These are phyloP conservation scores for Halenospora varia DNA, from an alignment of 495 filamentous ascomycete genomes.

Conservation along the genomic window DNA sequence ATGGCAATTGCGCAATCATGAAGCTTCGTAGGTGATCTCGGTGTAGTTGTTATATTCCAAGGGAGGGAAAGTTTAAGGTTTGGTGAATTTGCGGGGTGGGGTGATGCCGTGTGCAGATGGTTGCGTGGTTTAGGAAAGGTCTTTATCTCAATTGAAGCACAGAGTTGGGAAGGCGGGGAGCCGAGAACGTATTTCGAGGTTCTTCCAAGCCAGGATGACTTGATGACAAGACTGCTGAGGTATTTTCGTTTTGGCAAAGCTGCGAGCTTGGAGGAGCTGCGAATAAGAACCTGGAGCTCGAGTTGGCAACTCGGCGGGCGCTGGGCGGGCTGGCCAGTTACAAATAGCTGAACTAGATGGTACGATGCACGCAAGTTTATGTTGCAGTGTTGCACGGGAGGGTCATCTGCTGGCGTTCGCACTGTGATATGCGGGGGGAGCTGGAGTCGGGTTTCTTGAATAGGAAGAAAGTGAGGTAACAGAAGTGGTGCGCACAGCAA, in stretches of 20 bases:
- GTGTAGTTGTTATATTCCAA: not conserved
- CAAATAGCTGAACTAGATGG: not conserved
- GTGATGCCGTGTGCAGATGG: not conserved
- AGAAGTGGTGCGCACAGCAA: not conserved
- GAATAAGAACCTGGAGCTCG: too few species aligned
- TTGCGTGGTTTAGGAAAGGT: not conserved
- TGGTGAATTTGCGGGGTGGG: not conserved
- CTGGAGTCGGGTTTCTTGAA: not conserved
- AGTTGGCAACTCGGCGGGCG: not conserved
- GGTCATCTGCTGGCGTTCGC: slow-evolving; percentile 14
- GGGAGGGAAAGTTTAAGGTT: not conserved
- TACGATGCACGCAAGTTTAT: not conserved
- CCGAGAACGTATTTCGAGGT: too few species aligned
- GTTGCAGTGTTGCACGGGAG: slow-evolving; percentile 3
- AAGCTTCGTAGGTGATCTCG: slow-evolving; percentile 1
- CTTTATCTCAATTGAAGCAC: not conserved
- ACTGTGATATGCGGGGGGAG: not conserved
- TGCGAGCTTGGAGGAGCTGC: too few species aligned
- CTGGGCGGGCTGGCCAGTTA: not conserved
- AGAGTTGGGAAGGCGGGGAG: too few species aligned
- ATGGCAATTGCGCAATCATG: slow-evolving; percentile 24
- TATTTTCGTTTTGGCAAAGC: not conserved
- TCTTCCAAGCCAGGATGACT: too few species aligned
- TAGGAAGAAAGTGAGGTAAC: slow-evolving; percentile 3
- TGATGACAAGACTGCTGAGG: too few species aligned